Percentiles rank a stretch among this genome's conserved stretches.
Evolutionary conservation across 768 basidiomycete genomes (phyloP).

Genomic region (Phanerochaete sordida): DNA sequence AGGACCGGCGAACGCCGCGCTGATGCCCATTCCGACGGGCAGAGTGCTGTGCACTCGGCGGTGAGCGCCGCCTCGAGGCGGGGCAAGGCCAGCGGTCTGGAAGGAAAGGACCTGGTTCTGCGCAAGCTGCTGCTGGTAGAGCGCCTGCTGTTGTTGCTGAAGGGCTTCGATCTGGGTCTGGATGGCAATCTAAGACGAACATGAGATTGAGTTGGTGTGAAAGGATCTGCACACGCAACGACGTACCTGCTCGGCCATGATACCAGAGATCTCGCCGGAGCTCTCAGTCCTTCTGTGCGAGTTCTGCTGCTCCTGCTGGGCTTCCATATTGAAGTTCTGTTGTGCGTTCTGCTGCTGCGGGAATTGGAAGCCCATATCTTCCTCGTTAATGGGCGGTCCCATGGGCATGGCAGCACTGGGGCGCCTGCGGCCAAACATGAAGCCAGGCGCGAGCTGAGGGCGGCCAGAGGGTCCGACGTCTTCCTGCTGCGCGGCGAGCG

Average conservation of each 20-base stretch:
- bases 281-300: conserved; percentile 56
- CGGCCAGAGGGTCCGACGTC: conserved; percentile 75
- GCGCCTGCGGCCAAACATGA: conserved; percentile 76
- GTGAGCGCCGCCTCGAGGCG: conserved; percentile 55
- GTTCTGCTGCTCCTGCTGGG: conserved; percentile 25
- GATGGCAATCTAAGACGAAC: conserved; percentile 62
- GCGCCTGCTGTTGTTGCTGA: conserved; percentile 85
- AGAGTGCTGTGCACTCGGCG: conserved; percentile 86
- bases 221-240: not conserved
- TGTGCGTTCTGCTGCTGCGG: conserved; percentile 64
- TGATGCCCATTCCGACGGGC: conserved; percentile 50
- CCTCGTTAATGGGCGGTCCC: conserved; percentile 76
- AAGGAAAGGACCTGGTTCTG: conserved; percentile 82
- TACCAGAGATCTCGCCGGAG: conserved; percentile 73
- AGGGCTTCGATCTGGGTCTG: conserved; percentile 89
- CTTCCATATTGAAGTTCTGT: conserved; percentile 28
- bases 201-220: not conserved
- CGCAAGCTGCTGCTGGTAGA: conserved; percentile 88
- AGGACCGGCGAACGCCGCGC: conserved; percentile 36
- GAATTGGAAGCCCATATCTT: conserved; percentile 79
- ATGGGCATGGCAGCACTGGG: conserved; percentile 47
- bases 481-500: conserved; percentile 68
- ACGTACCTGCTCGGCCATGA: conserved; percentile 93
- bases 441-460: conserved; percentile 86
- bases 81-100: conserved; percentile 71